Percentiles rank a stretch among this genome's conserved stretches.
Evolutionary conservation across 495 filamentous ascomycete species (phyloP).

Genomic region (Penicillium canariense): DNA sequence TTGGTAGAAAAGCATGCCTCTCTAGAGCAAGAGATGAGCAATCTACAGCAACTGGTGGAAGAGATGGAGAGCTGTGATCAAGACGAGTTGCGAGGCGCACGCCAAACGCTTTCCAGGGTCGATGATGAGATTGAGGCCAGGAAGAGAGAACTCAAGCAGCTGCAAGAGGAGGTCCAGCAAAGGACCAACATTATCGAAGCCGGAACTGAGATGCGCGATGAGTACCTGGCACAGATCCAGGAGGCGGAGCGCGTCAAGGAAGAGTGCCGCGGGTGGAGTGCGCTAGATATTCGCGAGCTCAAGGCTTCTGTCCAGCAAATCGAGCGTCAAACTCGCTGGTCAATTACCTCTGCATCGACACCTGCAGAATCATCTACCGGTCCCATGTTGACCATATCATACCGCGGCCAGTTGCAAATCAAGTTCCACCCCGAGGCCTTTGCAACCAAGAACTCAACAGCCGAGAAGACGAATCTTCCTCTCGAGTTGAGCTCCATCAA

Average conservation of each 20-base stretch:
- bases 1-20: slow-evolving; percentile 57
- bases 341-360: slow-evolving; percentile 60
- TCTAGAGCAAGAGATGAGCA: slow-evolving; percentile 59
- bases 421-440: slow-evolving; percentile 69
- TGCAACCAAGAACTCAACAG: slow-evolving; percentile 17
- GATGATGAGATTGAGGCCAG: slow-evolving; percentile 70
- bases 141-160: slow-evolving; percentile 57
- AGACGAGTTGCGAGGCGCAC: slow-evolving; percentile 66
- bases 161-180: slow-evolving; percentile 61
- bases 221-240: slow-evolving; percentile 68
- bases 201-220: slow-evolving; percentile 61
- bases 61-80: slow-evolving; percentile 79
- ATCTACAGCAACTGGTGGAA: slow-evolving; percentile 65
- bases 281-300: slow-evolving; percentile 68
- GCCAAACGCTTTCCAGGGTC: slow-evolving; percentile 59
- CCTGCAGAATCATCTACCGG: slow-evolving; percentile 30
- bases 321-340: slow-evolving; percentile 75
- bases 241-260: slow-evolving; percentile 82
- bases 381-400: slow-evolving; percentile 71
- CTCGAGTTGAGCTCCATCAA: slow-evolving; percentile 30
- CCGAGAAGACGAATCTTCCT: slow-evolving; percentile 22
- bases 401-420: slow-evolving; percentile 71
- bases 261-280: slow-evolving; percentile 85
- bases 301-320: slow-evolving; percentile 69
- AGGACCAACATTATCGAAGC: slow-evolving; percentile 60